These are phyloP conservation scores for Thalassiosira allenii DNA, from an alignment of 352 stramenopile species.

Conservation along the genomic window DNA sequence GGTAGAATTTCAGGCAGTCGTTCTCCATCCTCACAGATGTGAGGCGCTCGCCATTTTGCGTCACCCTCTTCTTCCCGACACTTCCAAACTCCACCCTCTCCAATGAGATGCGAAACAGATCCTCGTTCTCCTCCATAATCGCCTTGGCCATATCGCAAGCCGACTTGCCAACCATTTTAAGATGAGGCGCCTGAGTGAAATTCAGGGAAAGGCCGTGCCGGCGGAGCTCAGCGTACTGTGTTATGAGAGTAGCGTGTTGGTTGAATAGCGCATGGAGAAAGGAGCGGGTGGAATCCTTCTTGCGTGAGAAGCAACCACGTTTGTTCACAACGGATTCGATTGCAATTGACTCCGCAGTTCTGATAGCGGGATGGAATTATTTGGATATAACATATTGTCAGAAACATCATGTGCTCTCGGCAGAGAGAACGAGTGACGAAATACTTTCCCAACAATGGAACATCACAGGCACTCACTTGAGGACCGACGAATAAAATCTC, in stretches of 20 bases:
- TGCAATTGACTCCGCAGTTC: constrained; percentile 37
- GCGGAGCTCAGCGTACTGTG: constrained; percentile 47
- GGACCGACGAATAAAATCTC: constrained; percentile 72
- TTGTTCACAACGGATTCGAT: constrained; percentile 25
- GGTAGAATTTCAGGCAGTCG: constrained; percentile 37
- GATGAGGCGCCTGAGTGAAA: constrained; percentile 16
- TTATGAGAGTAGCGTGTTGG: constrained; percentile 39
- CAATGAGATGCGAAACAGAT: constrained; percentile 45
- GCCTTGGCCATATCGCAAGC: constrained; percentile 40
- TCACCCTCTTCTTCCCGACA: constrained; percentile 12
- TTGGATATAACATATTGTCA: no score
- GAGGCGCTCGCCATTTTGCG: neutral
- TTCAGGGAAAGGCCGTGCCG: constrained; percentile 43
- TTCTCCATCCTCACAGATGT: constrained; percentile 19
- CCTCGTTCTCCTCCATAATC: constrained; percentile 58
- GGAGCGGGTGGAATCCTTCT: constrained; percentile 35
- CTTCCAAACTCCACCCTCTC: constrained; percentile 52
- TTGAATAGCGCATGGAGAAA: constrained; percentile 56
- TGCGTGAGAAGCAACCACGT: constrained; percentile 22
- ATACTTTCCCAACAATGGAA: no score
- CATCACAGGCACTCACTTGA: constrained; percentile 84
- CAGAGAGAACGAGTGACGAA: no score
- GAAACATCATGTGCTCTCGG: no score
- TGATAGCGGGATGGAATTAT: no score
- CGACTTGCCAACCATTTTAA: constrained; percentile 1